Evolutionary conservation across 2,329 filamentous ascomycete species (phyloP), one percentile per base, ranked within the genome.

Genomic region (Trichoderma polysporum): DNA sequence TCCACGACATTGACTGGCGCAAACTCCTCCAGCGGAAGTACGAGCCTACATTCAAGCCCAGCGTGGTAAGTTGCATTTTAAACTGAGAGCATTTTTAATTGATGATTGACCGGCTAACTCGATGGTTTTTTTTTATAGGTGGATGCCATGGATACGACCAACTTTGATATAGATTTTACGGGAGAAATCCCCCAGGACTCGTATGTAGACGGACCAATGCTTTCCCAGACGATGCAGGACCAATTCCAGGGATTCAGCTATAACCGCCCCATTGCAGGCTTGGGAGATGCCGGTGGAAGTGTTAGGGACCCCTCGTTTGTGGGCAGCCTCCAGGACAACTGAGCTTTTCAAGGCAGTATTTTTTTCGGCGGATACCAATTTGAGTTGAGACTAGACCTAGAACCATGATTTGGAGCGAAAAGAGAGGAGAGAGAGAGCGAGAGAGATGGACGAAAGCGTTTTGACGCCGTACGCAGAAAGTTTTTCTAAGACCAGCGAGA

Each of bases 1-100:
- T 99, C 86, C 94, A 97, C 76, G 94, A 92, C 78, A 98, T 99
- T 73, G 95, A 99, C 79, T 99, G 95, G 95, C 91, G 94, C 74
- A 98, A 98, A 83, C 85, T 99, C 68, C 83, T 99, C 69, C 95
- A 98, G 82, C 89, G 95, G 78, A 98, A 98, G 82, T 98, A 98
- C 77, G 94, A 98, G 83, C 95, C 95, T 68, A 94, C 92, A 69
- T 99, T 98, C 85, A 97, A 97, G 81, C 95, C 95, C 68, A 97
- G 89, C 78, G 94, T 97, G 84, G 92, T 97, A 88, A 81, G 92
- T 93, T 27, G 0, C 3, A 41, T 12, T 10, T n/a, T 12, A 22
- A 4, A 19, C 12, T n/a, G n/a, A n/a, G n/a, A n/a, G 19, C 41
- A 22, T 25, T 47, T 5, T 1, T 3, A 12, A 13, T 25, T 17